Percentiles rank a stretch among this genome's conserved stretches.
Conservation (phyloP, 2,329 filamentous ascomycete genomes). For the Apiospora sp. region DNA sequence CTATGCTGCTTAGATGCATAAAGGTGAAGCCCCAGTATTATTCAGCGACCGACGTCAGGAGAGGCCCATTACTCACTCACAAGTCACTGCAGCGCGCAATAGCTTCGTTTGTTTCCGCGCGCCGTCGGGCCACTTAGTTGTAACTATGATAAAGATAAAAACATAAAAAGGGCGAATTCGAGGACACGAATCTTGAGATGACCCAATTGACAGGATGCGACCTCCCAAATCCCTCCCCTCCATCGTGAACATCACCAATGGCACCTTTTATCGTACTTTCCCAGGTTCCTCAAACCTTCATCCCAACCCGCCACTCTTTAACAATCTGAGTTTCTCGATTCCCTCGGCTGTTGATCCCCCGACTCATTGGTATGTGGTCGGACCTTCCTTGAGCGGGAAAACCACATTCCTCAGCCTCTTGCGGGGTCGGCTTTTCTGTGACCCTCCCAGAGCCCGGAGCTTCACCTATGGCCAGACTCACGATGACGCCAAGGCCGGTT, state of each 20-base stretch:
- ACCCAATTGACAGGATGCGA: slow-evolving; percentile 46
- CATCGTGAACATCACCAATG: slow-evolving; percentile 77
- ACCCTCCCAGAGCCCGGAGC: slow-evolving; percentile 77
- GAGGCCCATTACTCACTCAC: background rate
- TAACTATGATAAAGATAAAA: background rate
- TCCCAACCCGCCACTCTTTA: slow-evolving; percentile 77
- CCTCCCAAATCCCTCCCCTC: slow-evolving; percentile 54
- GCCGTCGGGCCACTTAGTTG: background rate
- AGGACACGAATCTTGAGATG: slow-evolving; percentile 26
- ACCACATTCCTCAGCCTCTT: slow-evolving; percentile 85
- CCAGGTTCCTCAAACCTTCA: slow-evolving; percentile 60
- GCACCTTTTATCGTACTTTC: slow-evolving; percentile 83
- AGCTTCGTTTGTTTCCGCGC: background rate
- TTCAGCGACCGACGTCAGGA: background rate
- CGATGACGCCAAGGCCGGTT: slow-evolving; percentile 54
- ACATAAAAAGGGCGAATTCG: background rate
- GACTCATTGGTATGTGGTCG: slow-evolving; percentile 85
- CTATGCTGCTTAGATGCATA: background rate
- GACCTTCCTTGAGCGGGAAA: slow-evolving; percentile 79
- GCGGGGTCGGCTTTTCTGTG: slow-evolving; percentile 75
- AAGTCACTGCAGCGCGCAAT: background rate
- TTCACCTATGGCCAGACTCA: slow-evolving; percentile 77
- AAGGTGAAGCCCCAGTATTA: background rate
- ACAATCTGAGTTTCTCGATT: slow-evolving; percentile 73
- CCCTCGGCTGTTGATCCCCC: slow-evolving; percentile 59